A percentile compares a stretch with the other conserved stretches of the same genome.
Evolutionary conservation across 495 filamentous ascomycete genomes (phyloP).

Genomic region (Hypoxylon lienhwacheense): DNA sequence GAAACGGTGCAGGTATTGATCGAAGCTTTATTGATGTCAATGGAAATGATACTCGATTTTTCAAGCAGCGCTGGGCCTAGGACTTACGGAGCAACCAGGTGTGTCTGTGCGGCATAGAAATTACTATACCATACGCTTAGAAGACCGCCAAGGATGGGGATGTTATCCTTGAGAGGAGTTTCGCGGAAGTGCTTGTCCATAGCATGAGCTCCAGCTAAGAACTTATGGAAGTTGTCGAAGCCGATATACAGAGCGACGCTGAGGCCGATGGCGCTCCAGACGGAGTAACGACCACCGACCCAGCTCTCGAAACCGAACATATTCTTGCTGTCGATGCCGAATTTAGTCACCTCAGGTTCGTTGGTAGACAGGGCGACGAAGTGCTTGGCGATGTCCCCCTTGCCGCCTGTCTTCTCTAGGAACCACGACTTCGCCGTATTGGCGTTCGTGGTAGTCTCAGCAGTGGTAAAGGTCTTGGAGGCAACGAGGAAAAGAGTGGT

Average conservation of each 20-base stretch:
- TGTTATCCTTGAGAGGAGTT: constrained; percentile 90
- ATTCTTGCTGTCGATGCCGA: constrained; percentile 95
- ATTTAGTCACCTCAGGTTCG: constrained; percentile 91
- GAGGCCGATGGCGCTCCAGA: constrained; percentile 97
- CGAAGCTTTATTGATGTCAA: constrained; percentile 62
- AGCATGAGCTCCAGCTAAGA: constrained; percentile 90
- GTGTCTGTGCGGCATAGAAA: constrained; percentile 97
- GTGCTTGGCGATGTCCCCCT: constrained; percentile 94
- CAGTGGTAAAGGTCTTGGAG: constrained; percentile 99
- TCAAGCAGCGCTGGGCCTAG: not conserved
- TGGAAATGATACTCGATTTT: constrained; percentile 1
- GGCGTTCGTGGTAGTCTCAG: constrained; percentile 95
- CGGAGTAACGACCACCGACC: constrained; percentile 97
- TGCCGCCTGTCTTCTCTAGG: constrained; percentile 70
- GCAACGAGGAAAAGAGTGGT: constrained; percentile 97
- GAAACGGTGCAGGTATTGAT: constrained; percentile 99
- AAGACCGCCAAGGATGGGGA: constrained; percentile 87
- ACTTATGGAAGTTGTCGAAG: constrained; percentile 95
- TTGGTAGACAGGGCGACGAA: constrained; percentile 98
- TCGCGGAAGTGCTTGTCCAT: constrained; percentile 98
- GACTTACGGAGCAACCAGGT: constrained; percentile 84
- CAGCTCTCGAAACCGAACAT: constrained; percentile 99
- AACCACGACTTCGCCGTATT: constrained; percentile 98
- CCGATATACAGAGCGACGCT: constrained; percentile 93
- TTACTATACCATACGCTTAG: constrained; percentile 98